Conservation (phyloP, 345 rosid genomes). For the Viola odorata region DNA sequence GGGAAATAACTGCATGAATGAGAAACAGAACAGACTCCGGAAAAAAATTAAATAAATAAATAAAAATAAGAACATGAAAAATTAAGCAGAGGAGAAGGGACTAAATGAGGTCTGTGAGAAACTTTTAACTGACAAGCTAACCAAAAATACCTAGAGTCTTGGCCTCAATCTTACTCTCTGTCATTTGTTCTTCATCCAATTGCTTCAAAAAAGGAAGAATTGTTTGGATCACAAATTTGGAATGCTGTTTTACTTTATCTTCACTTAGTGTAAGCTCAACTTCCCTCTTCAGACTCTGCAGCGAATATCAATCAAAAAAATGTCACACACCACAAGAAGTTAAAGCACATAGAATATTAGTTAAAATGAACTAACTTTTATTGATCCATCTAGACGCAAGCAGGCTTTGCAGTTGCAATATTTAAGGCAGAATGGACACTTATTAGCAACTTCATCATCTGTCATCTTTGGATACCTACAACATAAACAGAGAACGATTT, state of each 20-base stretch:
- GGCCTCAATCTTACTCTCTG: constrained; percentile 45
- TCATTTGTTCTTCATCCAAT: constrained; percentile 38
- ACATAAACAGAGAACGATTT: no score
- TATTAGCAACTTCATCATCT: constrained; percentile 39
- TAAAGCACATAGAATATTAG: no score
- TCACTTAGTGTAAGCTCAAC: background rate
- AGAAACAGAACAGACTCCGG: no score
- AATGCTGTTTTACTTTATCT: constrained; percentile 25
- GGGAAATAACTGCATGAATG: no score
- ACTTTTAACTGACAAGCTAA: background rate
- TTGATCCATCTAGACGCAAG: constrained; percentile 24
- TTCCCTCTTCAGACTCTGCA: no score
- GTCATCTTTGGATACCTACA: no score
- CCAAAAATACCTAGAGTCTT: constrained; percentile 34
- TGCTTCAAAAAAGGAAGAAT: constrained; percentile 50
- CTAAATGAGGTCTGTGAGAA: no score
- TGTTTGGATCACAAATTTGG: constrained; percentile 24
- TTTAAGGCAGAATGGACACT: constrained; percentile 47
- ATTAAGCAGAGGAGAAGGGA: no score
- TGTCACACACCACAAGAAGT: no score
- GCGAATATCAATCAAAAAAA: no score
- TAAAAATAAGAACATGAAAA: background rate
- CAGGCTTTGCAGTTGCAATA: no score
- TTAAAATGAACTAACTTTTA: no score
- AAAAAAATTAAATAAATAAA: background rate